Evolutionary conservation across 2,329 filamentous ascomycete species (phyloP), one percentile per base, ranked within the genome.

Genomic region (Fusarium chuoi): DNA sequence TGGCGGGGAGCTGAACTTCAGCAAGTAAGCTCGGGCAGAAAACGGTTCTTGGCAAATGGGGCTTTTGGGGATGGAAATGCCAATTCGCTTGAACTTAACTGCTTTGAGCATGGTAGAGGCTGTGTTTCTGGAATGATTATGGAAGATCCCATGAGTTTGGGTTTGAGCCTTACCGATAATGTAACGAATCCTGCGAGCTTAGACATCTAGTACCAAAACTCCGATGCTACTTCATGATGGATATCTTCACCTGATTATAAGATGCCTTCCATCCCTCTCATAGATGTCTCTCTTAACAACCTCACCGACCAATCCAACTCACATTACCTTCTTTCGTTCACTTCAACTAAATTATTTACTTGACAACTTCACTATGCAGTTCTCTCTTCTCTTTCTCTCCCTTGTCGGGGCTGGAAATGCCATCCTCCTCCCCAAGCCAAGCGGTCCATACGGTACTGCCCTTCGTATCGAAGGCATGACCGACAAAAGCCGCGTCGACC

Each of bases 401-500:
- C 36, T 77, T 1, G 35, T 79, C 7, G 62, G 68, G 15, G 41
- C 73, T 1, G 73, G 65, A 7, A 49, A 73, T 22, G 80, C 80
- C 11, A 26, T 80, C 11, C 56, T 80, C 10, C 65, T 83, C 0
- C 77, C 81, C 3, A 71, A 74, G 2, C 77, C 79, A 1, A 76
- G 58, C n/a, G 81, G 82, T 1, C 77, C 79, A 9, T 83, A 78
- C 42, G 68, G 71, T 4, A 80, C 82, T 15, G 76, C 78, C 35
- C 65, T 79, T 26, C 73, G 74, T 6, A 62, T 77, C 30, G 63
- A 76, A 7, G 41, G 64, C 38, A 73, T 83, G 45, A 81, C 78
- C 11, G 82, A 83, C 57, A 64, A 66, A 10, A 63, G 56, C 17
- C 81, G 82, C 0, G 58, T 80, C 14, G 81, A 83, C 14, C 79